phyloP scores from a whole-genome alignment of 495 filamentous ascomycete genomes.

The Elaphomyces granulatus region DNA sequence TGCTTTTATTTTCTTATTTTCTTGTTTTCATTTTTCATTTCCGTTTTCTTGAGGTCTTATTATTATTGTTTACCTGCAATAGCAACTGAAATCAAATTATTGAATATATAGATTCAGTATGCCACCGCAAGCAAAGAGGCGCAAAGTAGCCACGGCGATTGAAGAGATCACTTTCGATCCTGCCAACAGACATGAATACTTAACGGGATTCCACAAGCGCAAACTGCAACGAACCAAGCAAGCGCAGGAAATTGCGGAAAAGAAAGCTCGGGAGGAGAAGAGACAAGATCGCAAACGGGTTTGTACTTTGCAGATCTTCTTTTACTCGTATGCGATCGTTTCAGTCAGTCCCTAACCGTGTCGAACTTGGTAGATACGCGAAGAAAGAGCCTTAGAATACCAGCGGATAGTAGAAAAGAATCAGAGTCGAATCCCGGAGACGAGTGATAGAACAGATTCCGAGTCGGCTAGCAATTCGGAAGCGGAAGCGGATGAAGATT shows the following conservation, averaged over 20 bases:
- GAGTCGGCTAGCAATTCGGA: constrained; percentile 9
- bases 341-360: constrained; percentile 9
- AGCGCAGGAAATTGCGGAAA: constrained; percentile 62
- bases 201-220: constrained; percentile 93
- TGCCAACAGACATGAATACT: constrained; percentile 61
- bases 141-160: constrained; percentile 43
- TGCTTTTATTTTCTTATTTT: constrained; percentile 9
- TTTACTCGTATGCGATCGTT: not conserved
- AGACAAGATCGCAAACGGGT: constrained; percentile 61
- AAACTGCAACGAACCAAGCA: constrained; percentile 70
- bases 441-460: constrained; percentile 30
- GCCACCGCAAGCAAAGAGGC: constrained; percentile 45
- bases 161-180: constrained; percentile 78
- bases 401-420: constrained; percentile 65
- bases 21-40: no score
- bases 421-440: constrained; percentile 42
- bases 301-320: constrained; percentile 3
- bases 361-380: constrained; percentile 44
- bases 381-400: constrained; percentile 64
- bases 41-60: not conserved
- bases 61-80: not conserved
- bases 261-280: constrained; percentile 59
- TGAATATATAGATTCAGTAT: constrained; percentile 9
- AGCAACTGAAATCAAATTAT: not conserved
- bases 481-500: constrained; percentile 36